Evolutionary conservation across 352 stramenopile genomes (phyloP), one percentile per base, ranked within the genome.

Genomic region (Halophytophthora batemanensis): DNA sequence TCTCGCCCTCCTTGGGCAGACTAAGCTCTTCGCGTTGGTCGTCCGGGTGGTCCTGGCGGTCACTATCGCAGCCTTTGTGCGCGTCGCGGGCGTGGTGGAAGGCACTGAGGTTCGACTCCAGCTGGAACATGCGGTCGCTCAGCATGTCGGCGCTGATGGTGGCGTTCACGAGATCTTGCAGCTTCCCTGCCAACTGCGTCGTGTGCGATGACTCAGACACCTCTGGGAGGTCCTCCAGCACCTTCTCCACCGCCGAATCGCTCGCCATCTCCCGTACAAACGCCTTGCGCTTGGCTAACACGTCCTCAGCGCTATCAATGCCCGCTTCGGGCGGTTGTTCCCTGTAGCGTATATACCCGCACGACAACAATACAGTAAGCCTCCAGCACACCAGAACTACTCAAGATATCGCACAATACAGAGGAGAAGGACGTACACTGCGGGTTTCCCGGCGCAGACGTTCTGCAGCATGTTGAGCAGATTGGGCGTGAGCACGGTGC

Each of bases 101-200:
- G 11, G 71, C 74, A 40, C 65, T 85, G 22, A 91, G 66, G 49
- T 74, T 89, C 46, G 79, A 90, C 58, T 92, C 70, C 45, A 94
- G 69, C 66, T 94, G 83, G 59, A 94, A 94, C 81, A 94, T 92
- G 47, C 83, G 79, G 56, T 94, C 83, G 65, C 83, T 94, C 28
- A 94, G 64, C 61, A 94, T 69, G 42, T 94, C 83, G 0, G 83
- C 77, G 25, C 77, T 92, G 50, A 94, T 91, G 6, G 81, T 90
- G 17, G 80, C 79, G 43, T 75, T 90, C 28, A 89, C 82, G 1
- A 94, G 65, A 25, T 87, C 69, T 60, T 94, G 81, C 21, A 94
- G 56, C 22, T 68, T 66, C 25, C 68, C 57, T 18, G 67, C 53
- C 48, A 82, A 61, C 31, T 63, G 56, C 13, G 50, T 45, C 1